phyloP scores from a whole-genome alignment of 805 yeast species.

The Sugiyamaella floridensis region DNA sequence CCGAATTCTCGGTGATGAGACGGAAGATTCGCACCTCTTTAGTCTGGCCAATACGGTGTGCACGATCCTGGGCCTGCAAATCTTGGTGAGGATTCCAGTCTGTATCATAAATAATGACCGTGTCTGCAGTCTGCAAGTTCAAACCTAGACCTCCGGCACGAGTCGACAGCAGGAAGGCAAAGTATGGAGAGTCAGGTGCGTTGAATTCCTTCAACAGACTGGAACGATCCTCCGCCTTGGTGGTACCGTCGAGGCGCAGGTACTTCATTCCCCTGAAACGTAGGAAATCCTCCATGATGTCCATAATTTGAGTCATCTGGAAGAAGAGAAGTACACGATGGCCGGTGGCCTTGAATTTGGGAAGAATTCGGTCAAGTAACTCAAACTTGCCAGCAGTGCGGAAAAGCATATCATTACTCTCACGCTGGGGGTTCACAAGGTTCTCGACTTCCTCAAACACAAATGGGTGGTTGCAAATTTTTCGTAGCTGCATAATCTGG shows the following conservation, averaged over 20 bases:
- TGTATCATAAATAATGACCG: constrained; percentile 93
- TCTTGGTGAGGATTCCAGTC: constrained; percentile 99
- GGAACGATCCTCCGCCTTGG: constrained; percentile 96
- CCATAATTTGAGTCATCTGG: constrained; percentile 98
- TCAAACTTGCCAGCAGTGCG: constrained; percentile 95
- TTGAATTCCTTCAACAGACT: constrained; percentile 69
- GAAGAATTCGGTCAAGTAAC: constrained; percentile 76
- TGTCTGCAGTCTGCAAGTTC: constrained; percentile 93
- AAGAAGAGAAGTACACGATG: constrained; percentile 90
- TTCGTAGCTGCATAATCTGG: constrained; percentile 91
- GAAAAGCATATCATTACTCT: constrained; percentile 75
- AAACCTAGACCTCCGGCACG: constrained; percentile 98
- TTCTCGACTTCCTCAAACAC: constrained; percentile 94
- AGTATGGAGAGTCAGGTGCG: constrained; percentile 77
- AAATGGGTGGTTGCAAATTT: constrained; percentile 95
- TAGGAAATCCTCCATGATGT: constrained; percentile 93
- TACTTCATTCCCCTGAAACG: constrained; percentile 66
- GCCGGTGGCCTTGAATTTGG: constrained; percentile 77
- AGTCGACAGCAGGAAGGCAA: constrained; percentile 82
- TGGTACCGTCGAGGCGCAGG: constrained; percentile 87
- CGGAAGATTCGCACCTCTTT: constrained; percentile 92
- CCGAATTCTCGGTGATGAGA: constrained; percentile 84
- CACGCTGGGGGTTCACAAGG: constrained; percentile 61
- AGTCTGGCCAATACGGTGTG: constrained; percentile 97
- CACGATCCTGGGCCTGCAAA: constrained; percentile 97